A percentile compares a stretch with the other conserved stretches of the same genome.
Conservation (phyloP, 306 rosid species). For the Myrica gale region DNA sequence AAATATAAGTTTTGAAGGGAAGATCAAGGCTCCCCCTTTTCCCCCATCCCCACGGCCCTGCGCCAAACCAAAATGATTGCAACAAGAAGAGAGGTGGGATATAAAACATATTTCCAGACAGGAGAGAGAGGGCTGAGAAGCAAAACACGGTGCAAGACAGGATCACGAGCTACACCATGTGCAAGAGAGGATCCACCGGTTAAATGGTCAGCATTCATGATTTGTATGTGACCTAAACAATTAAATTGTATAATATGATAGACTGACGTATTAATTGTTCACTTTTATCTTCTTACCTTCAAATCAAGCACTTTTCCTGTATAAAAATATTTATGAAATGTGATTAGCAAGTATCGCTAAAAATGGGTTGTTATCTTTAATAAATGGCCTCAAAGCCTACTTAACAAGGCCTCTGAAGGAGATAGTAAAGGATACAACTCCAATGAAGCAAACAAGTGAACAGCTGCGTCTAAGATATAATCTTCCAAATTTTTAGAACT, state of each 20-base stretch:
- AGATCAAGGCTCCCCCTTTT: neutral
- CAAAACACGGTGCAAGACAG: neutral
- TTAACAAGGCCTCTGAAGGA: neutral
- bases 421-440: neutral
- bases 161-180: neutral
- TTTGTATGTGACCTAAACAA: neutral
- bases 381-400: neutral
- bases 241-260: neutral
- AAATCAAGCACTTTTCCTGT: neutral
- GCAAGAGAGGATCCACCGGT: neutral
- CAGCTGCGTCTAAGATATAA: neutral
- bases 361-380: neutral
- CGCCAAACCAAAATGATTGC: neutral
- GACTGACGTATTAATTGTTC: neutral
- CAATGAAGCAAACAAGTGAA: neutral
- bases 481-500: neutral
- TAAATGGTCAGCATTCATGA: neutral
- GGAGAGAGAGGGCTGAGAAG: neutral
- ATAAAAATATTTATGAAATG: neutral
- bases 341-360: neutral
- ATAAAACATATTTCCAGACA: neutral
- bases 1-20: too few species aligned
- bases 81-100: neutral
- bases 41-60: neutral
- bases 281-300: neutral